phyloP scores from a whole-genome alignment of 352 stramenopile species.

The Thalassiosira mediterranea region DNA sequence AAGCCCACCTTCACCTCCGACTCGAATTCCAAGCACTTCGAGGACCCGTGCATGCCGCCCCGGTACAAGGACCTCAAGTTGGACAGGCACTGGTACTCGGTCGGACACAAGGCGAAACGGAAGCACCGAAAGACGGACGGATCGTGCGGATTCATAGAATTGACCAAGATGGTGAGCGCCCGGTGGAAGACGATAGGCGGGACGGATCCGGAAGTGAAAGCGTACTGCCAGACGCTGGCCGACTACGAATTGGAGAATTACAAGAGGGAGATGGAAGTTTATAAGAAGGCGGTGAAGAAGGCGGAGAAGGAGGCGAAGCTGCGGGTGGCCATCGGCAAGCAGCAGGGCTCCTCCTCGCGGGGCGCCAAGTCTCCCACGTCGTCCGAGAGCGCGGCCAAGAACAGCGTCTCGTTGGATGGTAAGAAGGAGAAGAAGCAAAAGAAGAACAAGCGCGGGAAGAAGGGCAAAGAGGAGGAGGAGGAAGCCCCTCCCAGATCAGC shows the following conservation, averaged over 20 bases:
- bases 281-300: constrained; percentile 27
- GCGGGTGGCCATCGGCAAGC: neutral
- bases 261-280: constrained; percentile 36
- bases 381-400: neutral
- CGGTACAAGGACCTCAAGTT: constrained; percentile 30
- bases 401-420: neutral
- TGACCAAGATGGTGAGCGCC: constrained; percentile 51
- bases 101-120: constrained; percentile 41
- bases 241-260: constrained; percentile 41
- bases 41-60: constrained; percentile 25
- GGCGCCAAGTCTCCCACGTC: neutral
- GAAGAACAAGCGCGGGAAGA: neutral
- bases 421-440: constrained; percentile 3
- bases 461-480: neutral
- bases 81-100: constrained; percentile 48
- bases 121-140: constrained; percentile 52
- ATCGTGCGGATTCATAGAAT: constrained; percentile 42
- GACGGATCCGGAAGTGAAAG: constrained; percentile 33
- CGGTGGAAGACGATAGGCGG: constrained; percentile 42
- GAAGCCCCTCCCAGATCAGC: neutral
- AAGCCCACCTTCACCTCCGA: neutral
- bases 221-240: constrained; percentile 44
- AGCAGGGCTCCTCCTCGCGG: neutral
- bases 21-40: constrained; percentile 8
- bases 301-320: neutral